Evolutionary conservation across 106 monocot species (phyloP), one percentile per base, ranked within the genome.

Genomic region (Dendrobium huoshanense): DNA sequence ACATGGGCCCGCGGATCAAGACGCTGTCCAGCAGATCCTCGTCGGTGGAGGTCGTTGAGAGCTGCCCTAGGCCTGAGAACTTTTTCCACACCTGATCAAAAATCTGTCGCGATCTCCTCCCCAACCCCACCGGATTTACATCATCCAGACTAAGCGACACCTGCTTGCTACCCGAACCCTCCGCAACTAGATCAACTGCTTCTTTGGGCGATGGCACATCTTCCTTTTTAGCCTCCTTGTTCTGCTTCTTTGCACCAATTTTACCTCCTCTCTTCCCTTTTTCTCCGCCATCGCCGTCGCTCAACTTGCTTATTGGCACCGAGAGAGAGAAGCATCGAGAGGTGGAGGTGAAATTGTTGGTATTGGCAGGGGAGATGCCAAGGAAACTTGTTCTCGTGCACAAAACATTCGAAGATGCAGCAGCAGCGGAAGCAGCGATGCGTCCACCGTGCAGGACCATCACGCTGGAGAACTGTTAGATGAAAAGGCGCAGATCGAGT

Each of bases 1-100:
- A 94, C 97, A 95, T 98, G 61, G 97, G 97, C 47, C 94, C 92
- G 15, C 91, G 77, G 44, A 88, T 84, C 83, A 87, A 82, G 18
- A 86, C 82, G 41, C 84, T 49, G 41, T 87, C 87, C 17, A 89
- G 80, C 72, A 86, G 55, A 49, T 83, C 83, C 31, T 91, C 88
- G 70, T 82, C 85, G 51, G 90, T 84, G 72, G 90, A 80, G 40
- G 89, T 86, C 79, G 92, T 65, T 25, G 97, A 94, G n/a, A 98
- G 89, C 90, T 98, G 94, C 2, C 94, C 94, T 29, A 98, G 89
- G 17, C 91, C 92, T 1, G 97, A 92, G 86, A 98, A 94, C 85
- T 95, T 98, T 24, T 94, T 85, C 97, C 97, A 98, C 49, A 98
- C 88, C 81, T 98, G 92, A 65, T 98, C 97, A 85, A 98, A 98